Percentiles rank a stretch among this genome's conserved stretches.
These are phyloP conservation scores for Camelina hispida DNA, from an alignment of 345 rosid genomes.

Conservation along the genomic window DNA sequence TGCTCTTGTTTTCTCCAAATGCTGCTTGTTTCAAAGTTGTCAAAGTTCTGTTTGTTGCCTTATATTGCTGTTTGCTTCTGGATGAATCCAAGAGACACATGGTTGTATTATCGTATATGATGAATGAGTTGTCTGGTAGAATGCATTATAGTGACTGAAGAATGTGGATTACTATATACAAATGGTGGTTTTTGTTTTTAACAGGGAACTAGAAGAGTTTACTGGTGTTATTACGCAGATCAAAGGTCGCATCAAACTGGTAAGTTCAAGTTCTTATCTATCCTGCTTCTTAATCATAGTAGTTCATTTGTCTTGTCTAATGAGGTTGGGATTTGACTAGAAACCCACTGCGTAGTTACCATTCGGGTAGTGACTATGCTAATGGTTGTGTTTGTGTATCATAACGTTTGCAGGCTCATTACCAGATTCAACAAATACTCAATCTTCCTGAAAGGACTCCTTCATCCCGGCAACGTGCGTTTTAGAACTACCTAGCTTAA, in stretches of 20 bases:
- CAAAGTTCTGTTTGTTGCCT: background rate
- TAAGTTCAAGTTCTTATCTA: constrained; percentile 36
- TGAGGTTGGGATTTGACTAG: background rate
- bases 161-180: background rate
- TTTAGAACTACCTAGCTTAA: constrained; percentile 1
- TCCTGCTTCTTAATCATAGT: background rate
- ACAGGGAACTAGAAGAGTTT: constrained; percentile 76
- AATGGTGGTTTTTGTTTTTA: constrained; percentile 9
- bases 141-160: background rate
- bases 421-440: constrained; percentile 46
- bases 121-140: no score
- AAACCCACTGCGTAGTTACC: background rate
- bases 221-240: constrained; percentile 63
- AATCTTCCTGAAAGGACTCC: constrained; percentile 41
- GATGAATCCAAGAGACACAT: constrained; percentile 4
- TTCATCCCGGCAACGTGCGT: constrained; percentile 26
- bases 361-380: background rate
- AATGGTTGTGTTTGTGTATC: background rate
- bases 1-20: constrained; percentile 4
- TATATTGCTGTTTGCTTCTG: background rate
- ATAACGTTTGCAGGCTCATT: constrained; percentile 39
- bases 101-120: constrained; percentile 1
- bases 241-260: constrained; percentile 82
- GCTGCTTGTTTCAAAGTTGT: constrained; percentile 21
- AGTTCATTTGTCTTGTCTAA: background rate